These are phyloP conservation scores for Ammopiptanthus mongolicus DNA, from an alignment of 306 rosid species.

Conservation along the genomic window DNA sequence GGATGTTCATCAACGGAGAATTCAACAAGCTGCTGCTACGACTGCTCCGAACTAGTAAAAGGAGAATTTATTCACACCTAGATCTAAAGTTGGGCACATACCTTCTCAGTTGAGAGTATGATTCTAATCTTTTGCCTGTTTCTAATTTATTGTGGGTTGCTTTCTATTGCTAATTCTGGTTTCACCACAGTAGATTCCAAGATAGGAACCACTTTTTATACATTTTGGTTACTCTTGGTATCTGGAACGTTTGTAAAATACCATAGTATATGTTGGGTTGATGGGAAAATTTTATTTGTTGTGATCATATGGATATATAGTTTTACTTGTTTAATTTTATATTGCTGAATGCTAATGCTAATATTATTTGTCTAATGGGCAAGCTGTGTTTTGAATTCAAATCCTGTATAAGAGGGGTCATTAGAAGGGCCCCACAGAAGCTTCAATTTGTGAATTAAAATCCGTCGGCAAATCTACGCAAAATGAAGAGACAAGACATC, in stretches of 20 bases:
- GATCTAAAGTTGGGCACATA: constrained; percentile 21
- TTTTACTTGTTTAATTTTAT: constrained; percentile 5
- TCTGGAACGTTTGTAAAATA: constrained; percentile 23
- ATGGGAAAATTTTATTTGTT: constrained; percentile 26
- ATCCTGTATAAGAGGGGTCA: constrained; percentile 2
- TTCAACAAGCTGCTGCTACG: constrained; percentile 38
- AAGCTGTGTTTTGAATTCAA: constrained; percentile 25
- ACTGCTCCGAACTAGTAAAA: constrained; percentile 33
- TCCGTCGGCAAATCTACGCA: constrained; percentile 17
- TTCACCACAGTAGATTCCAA: constrained; percentile 5
- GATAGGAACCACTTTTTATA: constrained; percentile 35
- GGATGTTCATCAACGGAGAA: constrained; percentile 86
- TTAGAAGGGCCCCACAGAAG: constrained; percentile 13
- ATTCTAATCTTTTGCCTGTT: constrained; percentile 24
- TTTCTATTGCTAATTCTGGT: constrained; percentile 7
- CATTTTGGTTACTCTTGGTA: constrained; percentile 8
- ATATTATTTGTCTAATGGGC: neutral
- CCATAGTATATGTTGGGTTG: constrained; percentile 21
- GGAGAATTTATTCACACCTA: constrained; percentile 1
- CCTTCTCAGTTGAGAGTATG: constrained; percentile 31
- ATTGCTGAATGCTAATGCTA: neutral
- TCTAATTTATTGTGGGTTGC: constrained; percentile 28
- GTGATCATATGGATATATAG: constrained; percentile 16
- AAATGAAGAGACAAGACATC: constrained; percentile 31
- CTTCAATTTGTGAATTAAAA: constrained; percentile 23